These are phyloP conservation scores for Claviceps africana DNA, from an alignment of 2,329 filamentous ascomycete species.

Conservation along the genomic window DNA sequence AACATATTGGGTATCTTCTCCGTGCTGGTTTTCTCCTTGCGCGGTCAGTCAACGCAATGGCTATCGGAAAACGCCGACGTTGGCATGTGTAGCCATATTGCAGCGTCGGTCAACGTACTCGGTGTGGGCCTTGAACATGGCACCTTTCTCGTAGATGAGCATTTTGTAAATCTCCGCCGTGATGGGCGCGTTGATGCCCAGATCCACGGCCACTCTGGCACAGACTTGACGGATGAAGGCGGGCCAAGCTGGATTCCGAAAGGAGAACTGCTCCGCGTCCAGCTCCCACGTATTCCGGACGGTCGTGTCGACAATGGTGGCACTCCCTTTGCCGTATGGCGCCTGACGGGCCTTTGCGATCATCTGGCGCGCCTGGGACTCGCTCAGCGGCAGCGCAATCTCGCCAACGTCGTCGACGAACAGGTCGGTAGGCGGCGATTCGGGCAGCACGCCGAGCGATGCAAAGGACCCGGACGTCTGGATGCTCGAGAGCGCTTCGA, in stretches of 20 bases:
- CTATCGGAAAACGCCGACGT: neutral
- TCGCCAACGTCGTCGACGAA: constrained; percentile 9
- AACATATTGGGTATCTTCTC: constrained; percentile 35
- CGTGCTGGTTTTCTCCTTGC: constrained; percentile 14
- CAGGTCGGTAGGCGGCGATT: constrained; percentile 5
- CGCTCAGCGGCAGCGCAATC: constrained; percentile 14
- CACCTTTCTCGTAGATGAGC: constrained; percentile 34
- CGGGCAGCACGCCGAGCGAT: neutral
- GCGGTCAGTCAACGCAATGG: neutral
- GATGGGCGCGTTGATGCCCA: constrained; percentile 20
- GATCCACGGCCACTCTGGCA: constrained; percentile 10
- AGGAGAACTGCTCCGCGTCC: constrained; percentile 22
- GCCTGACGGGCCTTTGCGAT: constrained; percentile 8
- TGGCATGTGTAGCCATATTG: neutral
- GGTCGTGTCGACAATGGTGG: constrained; percentile 25
- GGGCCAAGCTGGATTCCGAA: constrained; percentile 22
- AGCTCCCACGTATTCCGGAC: constrained; percentile 31
- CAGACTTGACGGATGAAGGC: constrained; percentile 13
- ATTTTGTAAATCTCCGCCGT: constrained; percentile 30
- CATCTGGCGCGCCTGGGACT: constrained; percentile 12
- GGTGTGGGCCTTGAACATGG: constrained; percentile 32
- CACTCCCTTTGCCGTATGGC: constrained; percentile 20
- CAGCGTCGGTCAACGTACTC: constrained; percentile 16
- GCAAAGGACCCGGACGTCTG: constrained; percentile 10
- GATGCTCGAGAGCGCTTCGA: constrained; percentile 4